Base-by-base conservation (phyloP, 164 flowering plant species). In the Nelumbo lutea region DNA sequence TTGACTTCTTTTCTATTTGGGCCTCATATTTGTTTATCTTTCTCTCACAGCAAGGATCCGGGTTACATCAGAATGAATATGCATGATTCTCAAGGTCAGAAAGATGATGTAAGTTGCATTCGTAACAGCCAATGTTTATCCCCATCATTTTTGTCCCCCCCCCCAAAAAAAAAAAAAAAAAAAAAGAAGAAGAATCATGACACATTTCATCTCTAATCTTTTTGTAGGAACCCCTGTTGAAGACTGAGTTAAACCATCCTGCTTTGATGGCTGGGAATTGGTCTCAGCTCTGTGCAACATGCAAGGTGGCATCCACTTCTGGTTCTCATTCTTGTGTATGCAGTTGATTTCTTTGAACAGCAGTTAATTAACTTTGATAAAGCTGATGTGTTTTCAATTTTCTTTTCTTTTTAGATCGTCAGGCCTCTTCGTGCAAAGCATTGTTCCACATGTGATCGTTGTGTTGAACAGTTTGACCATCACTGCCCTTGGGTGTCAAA, bases 401-500 rank as follows among this genome's bases (percentile, higher is more conserved):
- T 6, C 59, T 42, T 65, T 72, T 42, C 65, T 40, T 47, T 45
- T 71, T 70, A 94, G 98, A 94, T 94, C 75, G 97, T 94, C 65
- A 78, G 96, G 82, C 98, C 98, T 71, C 89, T 90, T 69, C 98
- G 98, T 70, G 89, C 98, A 65, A 94, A 91, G 80, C 98, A 94
- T 70, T 94, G 98, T 73, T 88, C 97, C 66, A 94, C 91, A 13
- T 94, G 98, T 75, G 85, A 87, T 72, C 98, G 96, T 13, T 94
- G 98, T 82, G 98, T 94, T 68, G 96, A 91, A 73, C 98, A 94
- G 77, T 94, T 91, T 84, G 98, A 94, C 75, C 98, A 94, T 84
- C 98, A 94, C 75, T 94, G 98, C 70, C 98, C 98, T 57, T 91
- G 97, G 98, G 92, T 94, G 27, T 94, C 98, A 59, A 94, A 94